Conservation (phyloP, 306 rosid species). For the Hippophae tibetana region DNA sequence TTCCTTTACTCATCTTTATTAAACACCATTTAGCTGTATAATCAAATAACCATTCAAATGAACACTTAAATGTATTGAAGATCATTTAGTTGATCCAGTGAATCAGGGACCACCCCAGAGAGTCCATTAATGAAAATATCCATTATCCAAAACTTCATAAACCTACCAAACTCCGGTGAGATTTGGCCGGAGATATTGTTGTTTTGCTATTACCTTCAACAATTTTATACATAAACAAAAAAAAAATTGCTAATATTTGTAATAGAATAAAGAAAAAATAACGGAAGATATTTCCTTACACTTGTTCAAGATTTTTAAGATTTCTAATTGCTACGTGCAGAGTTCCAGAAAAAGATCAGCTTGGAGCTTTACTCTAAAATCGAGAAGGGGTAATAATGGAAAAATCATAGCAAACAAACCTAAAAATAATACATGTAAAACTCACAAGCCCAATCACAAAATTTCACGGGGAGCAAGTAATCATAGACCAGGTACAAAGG, state of each 20-base stretch:
- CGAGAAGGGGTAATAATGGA: slow-evolving; percentile 3
- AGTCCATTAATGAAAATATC: slow-evolving; percentile 79
- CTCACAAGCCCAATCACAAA: slow-evolving; percentile 74
- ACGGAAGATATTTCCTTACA: slow-evolving; percentile 31
- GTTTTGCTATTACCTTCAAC: background rate
- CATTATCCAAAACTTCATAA: slow-evolving; percentile 63
- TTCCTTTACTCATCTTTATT: too few relatives aligned
- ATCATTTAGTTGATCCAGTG: slow-evolving; percentile 48
- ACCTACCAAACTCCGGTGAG: slow-evolving; percentile 61
- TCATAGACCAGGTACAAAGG: slow-evolving; percentile 95
- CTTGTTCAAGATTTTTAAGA: slow-evolving; percentile 83
- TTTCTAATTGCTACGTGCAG: slow-evolving; percentile 59
- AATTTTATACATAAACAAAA: background rate
- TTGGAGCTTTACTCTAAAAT: slow-evolving; percentile 71
- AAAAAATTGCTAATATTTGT: too few relatives aligned
- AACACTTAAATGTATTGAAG: slow-evolving; percentile 69
- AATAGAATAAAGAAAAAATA: too few relatives aligned
- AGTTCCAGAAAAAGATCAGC: slow-evolving; percentile 83
- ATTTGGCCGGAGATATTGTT: slow-evolving; percentile 64
- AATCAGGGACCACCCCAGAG: slow-evolving; percentile 54
- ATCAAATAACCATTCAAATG: too few relatives aligned
- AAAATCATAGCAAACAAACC: background rate
- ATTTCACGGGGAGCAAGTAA: slow-evolving; percentile 70
- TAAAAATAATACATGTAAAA: background rate
- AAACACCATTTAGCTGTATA: too few relatives aligned